Percentiles rank a stretch among this genome's conserved stretches.
phyloP scores from a whole-genome alignment of 208 protist species.

The Crithidia bombi region DNA sequence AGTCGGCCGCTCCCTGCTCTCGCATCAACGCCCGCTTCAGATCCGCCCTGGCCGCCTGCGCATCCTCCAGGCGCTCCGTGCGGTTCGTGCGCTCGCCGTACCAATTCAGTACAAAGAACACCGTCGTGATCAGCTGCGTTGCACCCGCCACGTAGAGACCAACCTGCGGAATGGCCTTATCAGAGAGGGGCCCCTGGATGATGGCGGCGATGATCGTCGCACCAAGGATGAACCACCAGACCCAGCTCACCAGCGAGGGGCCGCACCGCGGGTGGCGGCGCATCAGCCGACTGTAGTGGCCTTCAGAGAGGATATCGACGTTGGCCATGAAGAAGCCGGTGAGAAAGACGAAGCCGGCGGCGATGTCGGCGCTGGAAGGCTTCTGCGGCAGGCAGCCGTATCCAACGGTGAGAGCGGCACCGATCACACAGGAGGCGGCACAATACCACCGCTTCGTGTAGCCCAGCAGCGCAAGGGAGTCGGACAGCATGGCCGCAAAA shows the following conservation, averaged over 20 bases:
- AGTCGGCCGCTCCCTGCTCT: not conserved
- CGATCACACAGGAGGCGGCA: constrained; percentile 50
- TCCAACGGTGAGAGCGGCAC: constrained; percentile 45
- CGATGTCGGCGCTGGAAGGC: constrained; percentile 42
- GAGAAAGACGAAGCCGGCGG: constrained; percentile 65
- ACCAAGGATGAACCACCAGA: constrained; percentile 74
- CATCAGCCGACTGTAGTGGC: constrained; percentile 81
- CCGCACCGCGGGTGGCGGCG: constrained; percentile 47
- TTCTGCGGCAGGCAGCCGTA: constrained; percentile 53
- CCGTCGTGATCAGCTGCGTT: constrained; percentile 53
- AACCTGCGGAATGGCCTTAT: constrained; percentile 43
- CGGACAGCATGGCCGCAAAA: constrained; percentile 58
- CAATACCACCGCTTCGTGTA: constrained; percentile 88
- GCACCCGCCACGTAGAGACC: constrained; percentile 57
- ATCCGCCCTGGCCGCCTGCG: constrained; percentile 22
- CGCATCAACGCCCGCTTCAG: constrained; percentile 22
- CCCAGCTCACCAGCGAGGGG: constrained; percentile 69
- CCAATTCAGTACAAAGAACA: constrained; percentile 77
- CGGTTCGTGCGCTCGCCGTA: constrained; percentile 70
- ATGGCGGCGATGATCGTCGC: constrained; percentile 51
- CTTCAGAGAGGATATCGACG: constrained; percentile 82
- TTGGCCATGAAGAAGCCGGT: constrained; percentile 60
- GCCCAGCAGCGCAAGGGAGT: constrained; percentile 58
- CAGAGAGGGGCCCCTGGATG: constrained; percentile 66
- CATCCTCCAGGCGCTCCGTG: constrained; percentile 54